Evolutionary conservation across 2,329 filamentous ascomycete species (phyloP).

Genomic region (Colletotrichum higginsianum): DNA sequence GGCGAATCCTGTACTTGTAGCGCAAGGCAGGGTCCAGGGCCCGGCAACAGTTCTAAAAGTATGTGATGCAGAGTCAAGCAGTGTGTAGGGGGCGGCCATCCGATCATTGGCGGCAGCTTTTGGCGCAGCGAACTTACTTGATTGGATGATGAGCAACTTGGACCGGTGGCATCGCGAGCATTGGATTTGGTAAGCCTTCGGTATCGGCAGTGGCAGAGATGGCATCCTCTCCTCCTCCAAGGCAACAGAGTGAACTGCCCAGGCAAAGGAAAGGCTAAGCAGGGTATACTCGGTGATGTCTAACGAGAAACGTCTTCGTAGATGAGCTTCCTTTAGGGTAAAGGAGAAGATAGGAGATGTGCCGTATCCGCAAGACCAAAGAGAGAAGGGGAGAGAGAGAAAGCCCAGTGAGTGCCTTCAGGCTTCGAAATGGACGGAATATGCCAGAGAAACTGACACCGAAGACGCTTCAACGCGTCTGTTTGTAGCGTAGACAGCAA

Average conservation of each 20-base stretch:
- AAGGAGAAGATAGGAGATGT: not conserved
- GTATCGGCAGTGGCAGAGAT: slow-evolving; percentile 5
- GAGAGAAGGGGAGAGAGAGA: not conserved
- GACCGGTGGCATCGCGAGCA: slow-evolving; percentile 12
- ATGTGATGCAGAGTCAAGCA: slow-evolving; percentile 35
- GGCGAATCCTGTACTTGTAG: slow-evolving; percentile 19
- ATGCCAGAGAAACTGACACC: slow-evolving; percentile 14
- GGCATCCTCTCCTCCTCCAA: not conserved
- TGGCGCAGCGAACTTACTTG: not conserved
- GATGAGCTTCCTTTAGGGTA: slow-evolving; percentile 3
- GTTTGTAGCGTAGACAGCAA: slow-evolving; percentile 19
- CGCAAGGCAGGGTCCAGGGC: slow-evolving; percentile 40
- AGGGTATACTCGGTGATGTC: not conserved
- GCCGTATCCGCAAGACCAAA: slow-evolving; percentile 20
- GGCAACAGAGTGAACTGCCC: not conserved
- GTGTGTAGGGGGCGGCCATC: slow-evolving; percentile 25
- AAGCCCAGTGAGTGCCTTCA: not conserved
- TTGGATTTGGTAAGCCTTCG: not conserved
- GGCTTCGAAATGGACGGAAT: slow-evolving; percentile 23
- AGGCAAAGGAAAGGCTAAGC: not conserved
- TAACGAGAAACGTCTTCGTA: not conserved
- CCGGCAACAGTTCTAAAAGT: slow-evolving; percentile 18
- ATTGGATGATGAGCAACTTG: slow-evolving; percentile 22
- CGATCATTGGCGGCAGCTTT: slow-evolving; percentile 14
- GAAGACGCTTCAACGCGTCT: slow-evolving; percentile 22